phyloP scores from a whole-genome alignment of 2,329 filamentous ascomycete species.

The Cladosporium sp. region DNA sequence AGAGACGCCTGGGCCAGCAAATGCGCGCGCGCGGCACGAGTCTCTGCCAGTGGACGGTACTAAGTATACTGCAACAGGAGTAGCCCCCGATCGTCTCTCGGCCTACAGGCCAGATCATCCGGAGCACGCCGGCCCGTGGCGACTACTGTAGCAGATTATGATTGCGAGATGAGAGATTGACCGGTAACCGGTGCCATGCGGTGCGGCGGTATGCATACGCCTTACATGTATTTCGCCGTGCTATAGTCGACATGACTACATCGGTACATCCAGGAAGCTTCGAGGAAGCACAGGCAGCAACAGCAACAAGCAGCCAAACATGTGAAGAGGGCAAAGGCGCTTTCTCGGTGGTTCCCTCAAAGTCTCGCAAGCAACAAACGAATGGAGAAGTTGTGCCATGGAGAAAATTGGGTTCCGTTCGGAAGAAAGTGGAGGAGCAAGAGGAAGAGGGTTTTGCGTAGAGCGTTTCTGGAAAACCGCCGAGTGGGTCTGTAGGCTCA shows the following conservation, averaged over 20 bases:
- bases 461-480: conserved; percentile 1
- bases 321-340: conserved; percentile 10
- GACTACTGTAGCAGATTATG: not conserved
- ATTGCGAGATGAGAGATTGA: too few species aligned
- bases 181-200: too few species aligned
- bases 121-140: conserved; percentile 1
- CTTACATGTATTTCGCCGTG: not conserved
- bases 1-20: conserved; percentile 3
- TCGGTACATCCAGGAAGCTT: not conserved
- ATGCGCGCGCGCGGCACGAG: not conserved
- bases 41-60: too few species aligned
- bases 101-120: conserved; percentile 7
- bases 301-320: too few species aligned
- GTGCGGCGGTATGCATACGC: too few species aligned
- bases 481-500: too few species aligned
- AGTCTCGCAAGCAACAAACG: not conserved
- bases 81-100: not conserved
- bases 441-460: not conserved
- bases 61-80: too few species aligned
- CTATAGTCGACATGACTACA: not conserved
- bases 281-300: too few species aligned
- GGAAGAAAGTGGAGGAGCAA: not conserved
- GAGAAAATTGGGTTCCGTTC: not conserved
- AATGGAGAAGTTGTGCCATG: conserved; percentile 4
- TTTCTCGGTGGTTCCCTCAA: conserved; percentile 5